A percentile compares a stretch with the other conserved stretches of the same genome.
phyloP scores from a whole-genome alignment of 208 protist genomes.

The Wallacemonas sp. region DNA sequence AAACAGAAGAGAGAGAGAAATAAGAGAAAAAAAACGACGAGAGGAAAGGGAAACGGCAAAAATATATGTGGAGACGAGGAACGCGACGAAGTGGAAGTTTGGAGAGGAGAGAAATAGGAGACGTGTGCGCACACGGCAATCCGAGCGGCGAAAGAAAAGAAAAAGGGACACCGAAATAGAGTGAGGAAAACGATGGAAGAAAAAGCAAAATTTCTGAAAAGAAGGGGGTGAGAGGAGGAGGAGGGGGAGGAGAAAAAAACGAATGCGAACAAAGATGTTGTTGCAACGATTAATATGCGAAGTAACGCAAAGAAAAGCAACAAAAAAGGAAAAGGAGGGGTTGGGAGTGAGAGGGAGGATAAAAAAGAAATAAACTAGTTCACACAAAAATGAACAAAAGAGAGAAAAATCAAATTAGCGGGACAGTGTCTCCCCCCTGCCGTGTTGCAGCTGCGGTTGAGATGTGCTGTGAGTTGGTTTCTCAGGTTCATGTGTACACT shows the following conservation, averaged over 20 bases:
- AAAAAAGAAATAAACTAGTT: not conserved
- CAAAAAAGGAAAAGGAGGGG: not conserved
- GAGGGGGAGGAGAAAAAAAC: not conserved
- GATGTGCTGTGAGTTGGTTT: too few species aligned
- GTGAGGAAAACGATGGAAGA: too few species aligned
- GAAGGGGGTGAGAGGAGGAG: not conserved
- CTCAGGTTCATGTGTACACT: too few species aligned
- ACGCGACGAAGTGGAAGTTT: not conserved
- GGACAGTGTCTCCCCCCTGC: not conserved
- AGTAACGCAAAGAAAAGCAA: not conserved
- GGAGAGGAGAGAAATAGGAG: too few species aligned
- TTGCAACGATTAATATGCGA: too few species aligned
- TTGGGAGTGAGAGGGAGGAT: not conserved
- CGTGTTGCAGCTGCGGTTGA: not conserved
- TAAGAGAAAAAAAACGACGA: constrained; percentile 12
- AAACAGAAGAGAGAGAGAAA: constrained; percentile 3
- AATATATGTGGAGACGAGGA: not conserved
- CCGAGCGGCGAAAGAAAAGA: not conserved
- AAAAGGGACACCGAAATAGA: constrained; percentile 6
- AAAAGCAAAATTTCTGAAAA: not conserved
- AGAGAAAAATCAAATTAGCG: not conserved
- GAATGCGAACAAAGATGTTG: not conserved
- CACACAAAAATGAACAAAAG: not conserved
- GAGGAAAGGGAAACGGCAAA: constrained; percentile 5
- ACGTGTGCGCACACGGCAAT: too few species aligned